phyloP scores from a whole-genome alignment of 2,329 filamentous ascomycete genomes.

The Exserohilum turcica region DNA sequence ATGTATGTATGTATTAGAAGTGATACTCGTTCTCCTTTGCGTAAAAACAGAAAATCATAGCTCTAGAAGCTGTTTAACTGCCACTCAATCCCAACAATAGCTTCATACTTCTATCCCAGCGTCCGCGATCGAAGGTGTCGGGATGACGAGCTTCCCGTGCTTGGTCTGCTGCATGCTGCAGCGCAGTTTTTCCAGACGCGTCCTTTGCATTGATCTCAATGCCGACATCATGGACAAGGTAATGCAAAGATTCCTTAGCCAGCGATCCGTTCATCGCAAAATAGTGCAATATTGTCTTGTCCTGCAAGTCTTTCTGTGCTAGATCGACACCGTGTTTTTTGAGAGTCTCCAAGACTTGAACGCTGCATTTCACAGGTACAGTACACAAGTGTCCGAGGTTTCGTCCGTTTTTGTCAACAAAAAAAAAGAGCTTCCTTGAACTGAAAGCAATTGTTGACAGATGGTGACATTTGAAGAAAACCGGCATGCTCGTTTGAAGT shows the following conservation, averaged over 20 bases:
- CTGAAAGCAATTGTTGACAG: constrained; percentile 4
- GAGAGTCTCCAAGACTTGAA: constrained; percentile 6
- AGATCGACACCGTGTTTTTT: constrained; percentile 12
- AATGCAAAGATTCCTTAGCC: constrained; percentile 10
- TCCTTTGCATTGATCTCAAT: constrained; percentile 13
- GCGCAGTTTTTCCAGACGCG: constrained; percentile 11
- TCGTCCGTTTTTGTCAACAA: constrained; percentile 11
- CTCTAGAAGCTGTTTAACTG: too few relatives aligned
- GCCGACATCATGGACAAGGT: constrained; percentile 13
- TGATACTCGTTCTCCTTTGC: too few relatives aligned
- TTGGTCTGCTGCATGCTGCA: constrained; percentile 13
- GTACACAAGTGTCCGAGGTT: constrained; percentile 13
- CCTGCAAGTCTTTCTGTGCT: constrained; percentile 11
- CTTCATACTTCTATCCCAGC: too few relatives aligned
- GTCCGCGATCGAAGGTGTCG: too few relatives aligned
- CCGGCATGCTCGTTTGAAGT: neutral
- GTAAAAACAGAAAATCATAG: too few relatives aligned
- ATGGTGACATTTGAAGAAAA: neutral
- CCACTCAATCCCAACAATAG: too few relatives aligned
- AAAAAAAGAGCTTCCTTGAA: constrained; percentile 15
- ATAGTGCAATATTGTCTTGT: constrained; percentile 13
- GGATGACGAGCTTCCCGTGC: too few relatives aligned
- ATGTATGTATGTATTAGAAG: too few relatives aligned
- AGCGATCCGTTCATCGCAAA: constrained; percentile 8
- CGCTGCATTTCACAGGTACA: neutral